Evolutionary conservation across 73 alveolate species (phyloP).

Genomic region (Symbiodinium natans): DNA sequence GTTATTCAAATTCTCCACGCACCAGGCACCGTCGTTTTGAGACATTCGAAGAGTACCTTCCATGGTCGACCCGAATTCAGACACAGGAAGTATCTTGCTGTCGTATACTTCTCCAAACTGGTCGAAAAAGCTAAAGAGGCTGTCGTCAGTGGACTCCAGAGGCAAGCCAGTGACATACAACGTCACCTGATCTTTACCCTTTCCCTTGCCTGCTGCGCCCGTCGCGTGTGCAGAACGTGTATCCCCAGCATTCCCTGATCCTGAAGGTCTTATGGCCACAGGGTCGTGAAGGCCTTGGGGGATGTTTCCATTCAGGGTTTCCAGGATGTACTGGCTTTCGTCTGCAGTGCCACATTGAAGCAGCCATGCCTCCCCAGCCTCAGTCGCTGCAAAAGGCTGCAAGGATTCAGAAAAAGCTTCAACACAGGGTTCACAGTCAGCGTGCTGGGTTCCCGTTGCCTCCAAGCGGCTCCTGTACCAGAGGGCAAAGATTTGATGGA

Average conservation of each 20-base stretch:
- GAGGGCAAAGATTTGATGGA: background rate
- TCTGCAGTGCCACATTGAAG: constrained; percentile 14
- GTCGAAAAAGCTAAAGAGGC: constrained; percentile 29
- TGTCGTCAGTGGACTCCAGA: constrained; percentile 30
- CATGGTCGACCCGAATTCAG: background rate
- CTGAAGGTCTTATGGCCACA: background rate
- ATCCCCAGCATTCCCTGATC: background rate
- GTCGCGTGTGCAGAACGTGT: background rate
- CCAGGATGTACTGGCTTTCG: constrained; percentile 53
- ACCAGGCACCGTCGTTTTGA: constrained; percentile 35
- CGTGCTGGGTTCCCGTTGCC: too few relatives aligned
- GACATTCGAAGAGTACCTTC: constrained; percentile 66
- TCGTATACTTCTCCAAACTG: constrained; percentile 69
- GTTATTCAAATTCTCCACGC: constrained; percentile 32
- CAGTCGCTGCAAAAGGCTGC: too few relatives aligned
- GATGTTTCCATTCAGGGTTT: constrained; percentile 70
- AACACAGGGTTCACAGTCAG: too few relatives aligned
- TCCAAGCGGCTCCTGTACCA: background rate
- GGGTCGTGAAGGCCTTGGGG: constrained; percentile 67
- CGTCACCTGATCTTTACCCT: background rate
- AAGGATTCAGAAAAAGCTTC: too few relatives aligned
- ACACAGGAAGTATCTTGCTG: constrained; percentile 41
- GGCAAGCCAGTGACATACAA: constrained; percentile 53
- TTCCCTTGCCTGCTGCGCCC: background rate
- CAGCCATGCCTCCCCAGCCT: background rate